Percentiles rank a stretch among this genome's conserved stretches.
Evolutionary conservation across 2,329 filamentous ascomycete genomes (phyloP).

Genomic region (Pyrenophora graminea): DNA sequence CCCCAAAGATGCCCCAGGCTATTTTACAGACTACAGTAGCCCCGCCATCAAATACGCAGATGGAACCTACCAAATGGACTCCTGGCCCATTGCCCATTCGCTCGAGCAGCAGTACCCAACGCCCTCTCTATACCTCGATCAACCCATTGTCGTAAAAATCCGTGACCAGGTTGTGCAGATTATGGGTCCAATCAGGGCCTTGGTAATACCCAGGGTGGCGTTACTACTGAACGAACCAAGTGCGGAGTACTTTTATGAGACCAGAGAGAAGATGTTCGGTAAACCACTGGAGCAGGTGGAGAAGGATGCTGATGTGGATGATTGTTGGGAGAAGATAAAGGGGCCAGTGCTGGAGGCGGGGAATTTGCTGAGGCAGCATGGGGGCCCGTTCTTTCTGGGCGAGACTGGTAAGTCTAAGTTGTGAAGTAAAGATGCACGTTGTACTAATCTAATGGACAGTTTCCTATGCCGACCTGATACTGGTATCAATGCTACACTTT

Average conservation of each 20-base stretch:
- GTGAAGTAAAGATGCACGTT: conserved; percentile 27
- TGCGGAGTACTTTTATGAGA: conserved; percentile 60
- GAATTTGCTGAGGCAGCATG: conserved; percentile 58
- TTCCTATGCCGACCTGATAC: conserved; percentile 56
- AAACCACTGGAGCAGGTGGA: conserved; percentile 59
- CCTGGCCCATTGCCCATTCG: conserved; percentile 60
- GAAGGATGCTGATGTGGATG: conserved; percentile 55
- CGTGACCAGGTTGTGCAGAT: conserved; percentile 45
- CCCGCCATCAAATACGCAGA: conserved; percentile 62
- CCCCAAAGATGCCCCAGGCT: conserved; percentile 35
- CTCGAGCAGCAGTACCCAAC: conserved; percentile 64
- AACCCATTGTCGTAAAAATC: conserved; percentile 54
- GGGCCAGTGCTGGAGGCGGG: conserved; percentile 44
- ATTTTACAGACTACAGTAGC: conserved; percentile 55
- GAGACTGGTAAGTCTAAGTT: conserved; percentile 44
- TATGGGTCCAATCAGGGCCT: conserved; percentile 18
- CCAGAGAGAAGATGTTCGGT: conserved; percentile 56
- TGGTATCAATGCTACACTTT: conserved; percentile 56
- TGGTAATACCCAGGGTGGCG: conserved; percentile 50
- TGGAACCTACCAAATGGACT: conserved; percentile 67
- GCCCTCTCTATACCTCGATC: conserved; percentile 63
- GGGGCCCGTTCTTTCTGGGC: conserved; percentile 66
- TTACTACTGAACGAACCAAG: conserved; percentile 58
- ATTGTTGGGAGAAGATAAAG: conserved; percentile 54
- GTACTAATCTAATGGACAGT: conserved; percentile 19